phyloP scores from a whole-genome alignment of 2,329 filamentous ascomycete species.

The Alternaria consortialis region DNA sequence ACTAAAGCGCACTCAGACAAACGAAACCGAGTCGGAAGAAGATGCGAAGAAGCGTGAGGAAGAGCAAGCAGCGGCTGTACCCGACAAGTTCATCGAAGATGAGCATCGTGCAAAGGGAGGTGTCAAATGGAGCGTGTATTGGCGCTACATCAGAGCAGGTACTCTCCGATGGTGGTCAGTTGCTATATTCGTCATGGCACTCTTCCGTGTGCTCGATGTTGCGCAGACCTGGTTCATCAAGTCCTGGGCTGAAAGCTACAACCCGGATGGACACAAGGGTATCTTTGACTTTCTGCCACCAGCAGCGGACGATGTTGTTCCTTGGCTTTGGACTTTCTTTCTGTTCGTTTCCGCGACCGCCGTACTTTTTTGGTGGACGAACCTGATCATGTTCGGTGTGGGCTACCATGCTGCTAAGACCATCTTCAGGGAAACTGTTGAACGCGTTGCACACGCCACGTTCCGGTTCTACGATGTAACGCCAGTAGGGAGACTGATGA shows the following conservation, averaged over 20 bases:
- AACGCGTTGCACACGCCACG: conserved; percentile 77
- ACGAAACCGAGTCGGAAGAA: conserved; percentile 48
- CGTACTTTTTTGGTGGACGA: conserved; percentile 64
- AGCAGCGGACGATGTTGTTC: conserved; percentile 71
- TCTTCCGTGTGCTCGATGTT: conserved; percentile 72
- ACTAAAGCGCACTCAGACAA: conserved; percentile 51
- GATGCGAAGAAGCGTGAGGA: conserved; percentile 48
- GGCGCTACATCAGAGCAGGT: conserved; percentile 85
- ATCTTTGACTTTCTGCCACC: conserved; percentile 65
- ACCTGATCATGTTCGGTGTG: conserved; percentile 76
- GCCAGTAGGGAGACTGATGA: conserved; percentile 89
- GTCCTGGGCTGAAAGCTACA: conserved; percentile 83
- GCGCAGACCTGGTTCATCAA: conserved; percentile 83
- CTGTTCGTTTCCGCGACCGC: conserved; percentile 59
- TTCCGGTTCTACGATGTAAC: conserved; percentile 94
- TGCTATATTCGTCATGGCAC: conserved; percentile 68
- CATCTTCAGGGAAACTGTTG: conserved; percentile 78
- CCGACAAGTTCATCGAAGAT: conserved; percentile 81
- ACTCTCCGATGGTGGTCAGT: conserved; percentile 76
- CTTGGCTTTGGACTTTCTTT: conserved; percentile 79
- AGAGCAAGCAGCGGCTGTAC: conserved; percentile 62
- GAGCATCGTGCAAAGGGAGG: conserved; percentile 78
- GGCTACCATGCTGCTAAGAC: conserved; percentile 79
- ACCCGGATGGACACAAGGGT: conserved; percentile 40
- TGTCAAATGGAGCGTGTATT: conserved; percentile 79